phyloP scores from a whole-genome alignment of 1,284 basidiomycete genomes.

The Schizophyllum amplum region DNA sequence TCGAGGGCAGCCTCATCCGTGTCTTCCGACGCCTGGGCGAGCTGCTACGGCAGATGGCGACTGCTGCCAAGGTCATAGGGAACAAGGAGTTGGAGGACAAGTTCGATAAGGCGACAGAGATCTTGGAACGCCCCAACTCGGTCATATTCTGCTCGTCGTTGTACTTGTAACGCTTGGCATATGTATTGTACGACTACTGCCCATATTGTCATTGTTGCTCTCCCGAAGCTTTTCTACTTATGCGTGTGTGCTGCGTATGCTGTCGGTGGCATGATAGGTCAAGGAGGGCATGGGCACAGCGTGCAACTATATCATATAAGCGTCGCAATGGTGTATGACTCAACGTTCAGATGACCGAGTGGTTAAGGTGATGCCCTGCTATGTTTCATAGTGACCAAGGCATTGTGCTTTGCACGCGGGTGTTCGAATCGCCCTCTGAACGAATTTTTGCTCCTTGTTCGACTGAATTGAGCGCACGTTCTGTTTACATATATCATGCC shows the following conservation, averaged over 20 bases:
- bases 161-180: constrained; percentile 39
- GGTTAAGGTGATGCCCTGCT: constrained; percentile 90
- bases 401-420: constrained; percentile 79
- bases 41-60: constrained; percentile 90
- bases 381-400: constrained; percentile 38
- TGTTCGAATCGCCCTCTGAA: constrained; percentile 70
- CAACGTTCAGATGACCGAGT: constrained; percentile 33
- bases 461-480: background rate
- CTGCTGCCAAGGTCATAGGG: constrained; percentile 93
- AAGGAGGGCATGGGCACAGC: no score
- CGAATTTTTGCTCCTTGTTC: constrained; percentile 7
- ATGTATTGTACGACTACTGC: background rate
- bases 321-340: no score
- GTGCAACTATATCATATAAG: no score
- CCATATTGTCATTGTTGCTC: background rate
- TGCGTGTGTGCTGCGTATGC: no score
- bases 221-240: background rate
- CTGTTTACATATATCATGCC: no score
- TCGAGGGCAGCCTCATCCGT: constrained; percentile 92
- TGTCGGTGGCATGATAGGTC: no score
- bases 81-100: constrained; percentile 90
- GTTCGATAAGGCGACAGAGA: constrained; percentile 81
- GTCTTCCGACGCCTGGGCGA: constrained; percentile 93
- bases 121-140: constrained; percentile 87
- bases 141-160: constrained; percentile 92